These are phyloP conservation scores for Spiromastix sp. DNA, from an alignment of 2,329 filamentous ascomycete genomes.

Conservation along the genomic window DNA sequence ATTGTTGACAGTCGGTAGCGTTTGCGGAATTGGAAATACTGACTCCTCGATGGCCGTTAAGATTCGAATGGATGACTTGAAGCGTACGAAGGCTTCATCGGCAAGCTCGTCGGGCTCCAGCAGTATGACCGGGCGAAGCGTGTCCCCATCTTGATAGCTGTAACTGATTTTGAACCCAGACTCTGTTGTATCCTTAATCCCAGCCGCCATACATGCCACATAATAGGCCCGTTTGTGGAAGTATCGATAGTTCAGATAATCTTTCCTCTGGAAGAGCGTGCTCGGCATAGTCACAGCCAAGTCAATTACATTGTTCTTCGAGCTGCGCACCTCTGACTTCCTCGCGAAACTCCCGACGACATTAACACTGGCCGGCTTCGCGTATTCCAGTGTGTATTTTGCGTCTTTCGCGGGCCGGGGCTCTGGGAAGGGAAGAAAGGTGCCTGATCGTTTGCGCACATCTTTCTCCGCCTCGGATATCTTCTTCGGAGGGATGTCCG, in stretches of 20 bases:
- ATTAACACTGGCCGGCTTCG: slow-evolving; percentile 67
- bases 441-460: slow-evolving; percentile 53
- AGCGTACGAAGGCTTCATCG: slow-evolving; percentile 26
- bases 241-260: slow-evolving; percentile 85
- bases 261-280: slow-evolving; percentile 79
- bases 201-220: slow-evolving; percentile 66
- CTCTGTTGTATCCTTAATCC: slow-evolving; percentile 49
- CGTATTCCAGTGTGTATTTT: slow-evolving; percentile 72
- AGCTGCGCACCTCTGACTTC: slow-evolving; percentile 59
- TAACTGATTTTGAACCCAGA: slow-evolving; percentile 51
- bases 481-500: slow-evolving; percentile 38
- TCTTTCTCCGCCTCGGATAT: slow-evolving; percentile 59
- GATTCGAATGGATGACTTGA: slow-evolving; percentile 57
- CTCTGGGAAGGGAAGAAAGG: slow-evolving; percentile 75
- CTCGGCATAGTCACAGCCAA: slow-evolving; percentile 79
- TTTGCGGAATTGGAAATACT: slow-evolving; percentile 61
- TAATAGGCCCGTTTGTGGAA: slow-evolving; percentile 94
- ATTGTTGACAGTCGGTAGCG: slow-evolving; percentile 59
- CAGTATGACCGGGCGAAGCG: slow-evolving; percentile 59
- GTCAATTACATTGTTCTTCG: slow-evolving; percentile 53
- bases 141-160: slow-evolving; percentile 60
- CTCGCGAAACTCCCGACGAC: slow-evolving; percentile 80
- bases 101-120: slow-evolving; percentile 27
- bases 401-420: slow-evolving; percentile 65
- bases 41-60: slow-evolving; percentile 62